These are phyloP conservation scores for Sporothrix variecibatus DNA, from an alignment of 2,329 filamentous ascomycete species.

Conservation along the genomic window DNA sequence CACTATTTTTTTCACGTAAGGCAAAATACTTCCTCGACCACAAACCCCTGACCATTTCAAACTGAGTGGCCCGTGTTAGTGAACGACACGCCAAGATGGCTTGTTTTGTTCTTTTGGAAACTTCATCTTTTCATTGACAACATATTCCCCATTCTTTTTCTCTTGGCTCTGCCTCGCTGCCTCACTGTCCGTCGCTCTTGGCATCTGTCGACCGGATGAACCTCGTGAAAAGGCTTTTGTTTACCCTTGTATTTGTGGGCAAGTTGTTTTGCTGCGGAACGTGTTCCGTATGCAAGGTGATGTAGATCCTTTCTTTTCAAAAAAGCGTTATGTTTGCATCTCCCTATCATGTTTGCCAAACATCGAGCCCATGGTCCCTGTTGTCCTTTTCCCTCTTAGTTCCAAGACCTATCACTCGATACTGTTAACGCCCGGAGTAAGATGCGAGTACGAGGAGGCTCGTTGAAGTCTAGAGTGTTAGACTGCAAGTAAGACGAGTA, in stretches of 20 bases:
- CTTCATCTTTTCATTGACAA: not conserved
- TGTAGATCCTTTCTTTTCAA: not conserved
- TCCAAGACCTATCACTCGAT: not conserved
- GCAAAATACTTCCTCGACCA: not conserved
- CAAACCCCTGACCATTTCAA: not conserved
- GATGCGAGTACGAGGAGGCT: not conserved
- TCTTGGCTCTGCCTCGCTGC: conserved; percentile 10
- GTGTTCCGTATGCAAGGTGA: not conserved
- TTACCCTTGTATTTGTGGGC: not conserved
- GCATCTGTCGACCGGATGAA: not conserved
- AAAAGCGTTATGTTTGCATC: not conserved
- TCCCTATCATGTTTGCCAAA: not conserved
- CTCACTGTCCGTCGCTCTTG: conserved; percentile 11
- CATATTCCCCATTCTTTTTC: not conserved
- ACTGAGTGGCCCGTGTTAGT: not conserved
- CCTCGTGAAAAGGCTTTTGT: not conserved
- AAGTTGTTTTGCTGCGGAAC: conserved; percentile 9
- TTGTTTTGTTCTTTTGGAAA: not conserved
- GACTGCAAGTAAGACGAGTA: not conserved
- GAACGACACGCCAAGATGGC: not conserved
- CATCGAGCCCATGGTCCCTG: not conserved
- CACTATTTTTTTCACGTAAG: not conserved
- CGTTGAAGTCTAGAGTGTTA: not conserved
- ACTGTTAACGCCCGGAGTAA: not conserved
- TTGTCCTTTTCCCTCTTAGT: not conserved